Evolutionary conservation across 2,329 filamentous ascomycete genomes (phyloP), one percentile per base, ranked within the genome.

Genomic region (Fusarium citri): DNA sequence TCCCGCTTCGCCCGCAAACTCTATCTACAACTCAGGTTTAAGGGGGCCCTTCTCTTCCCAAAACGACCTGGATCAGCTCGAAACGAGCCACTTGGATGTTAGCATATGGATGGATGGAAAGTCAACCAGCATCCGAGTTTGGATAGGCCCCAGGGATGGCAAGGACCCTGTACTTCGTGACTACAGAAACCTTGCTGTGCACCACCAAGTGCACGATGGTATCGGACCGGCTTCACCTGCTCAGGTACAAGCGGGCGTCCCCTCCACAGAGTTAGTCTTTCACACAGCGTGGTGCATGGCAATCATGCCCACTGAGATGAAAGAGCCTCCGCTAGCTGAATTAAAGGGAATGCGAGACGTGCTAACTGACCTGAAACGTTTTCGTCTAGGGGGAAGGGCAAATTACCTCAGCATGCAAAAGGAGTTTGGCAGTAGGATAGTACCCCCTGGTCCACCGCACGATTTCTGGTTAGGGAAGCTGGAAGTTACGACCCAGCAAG

Each of bases 251-350:
- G 84, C 85, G 0, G 87, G 87, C 2, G 85, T 83, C 7, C 86
- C 86, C 7, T 49, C 74, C 1, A 77, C 79, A 0, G 77, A 80
- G 1, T 82, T 81, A 57, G 75, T 89, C 41, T 88, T 84, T 68
- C 79, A 83, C 28, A 81, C 80, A 2, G 86, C 87, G 1, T 89
- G 87, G 87, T 81, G 83, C 61, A 80, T 86, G 55, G 69, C 87
- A 16, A 63, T 86, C 5, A 76, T 82, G 65, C 82, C 83, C 10
- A 54, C 45, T 1, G 63, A 66, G 16, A 64, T 81, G 28, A 58
- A 55, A 6, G 45, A 67, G 23, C 83, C 82, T 0, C 64, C 72
- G 6, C 60, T 54, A 30, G 59, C 43, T 10, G 76, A 80, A 9
- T 63, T 84, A 18, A 57, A 69, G 31, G 72, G 62, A n/a, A 84